phyloP scores from a whole-genome alignment of 495 filamentous ascomycete genomes.

The Aspergillus campestris region DNA sequence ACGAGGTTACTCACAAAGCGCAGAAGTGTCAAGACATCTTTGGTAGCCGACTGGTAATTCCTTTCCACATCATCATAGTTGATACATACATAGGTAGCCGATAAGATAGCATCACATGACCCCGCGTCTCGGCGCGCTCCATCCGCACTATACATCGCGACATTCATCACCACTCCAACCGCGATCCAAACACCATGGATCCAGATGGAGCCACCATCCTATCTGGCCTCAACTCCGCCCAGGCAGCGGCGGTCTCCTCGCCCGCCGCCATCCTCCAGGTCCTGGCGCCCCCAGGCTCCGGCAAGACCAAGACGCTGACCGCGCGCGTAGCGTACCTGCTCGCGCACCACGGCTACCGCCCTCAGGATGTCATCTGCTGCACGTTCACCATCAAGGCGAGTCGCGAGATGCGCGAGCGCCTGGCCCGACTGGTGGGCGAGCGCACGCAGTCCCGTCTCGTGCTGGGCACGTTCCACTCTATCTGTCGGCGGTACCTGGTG shows the following conservation, averaged over 20 bases:
- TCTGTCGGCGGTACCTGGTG: slow-evolving; percentile 77
- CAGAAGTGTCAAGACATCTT: no score
- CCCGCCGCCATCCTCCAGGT: slow-evolving; percentile 75
- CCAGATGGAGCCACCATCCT: slow-evolving; percentile 46
- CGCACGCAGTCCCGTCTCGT: slow-evolving; percentile 70
- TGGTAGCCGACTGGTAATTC: no score
- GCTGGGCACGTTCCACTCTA: slow-evolving; percentile 93
- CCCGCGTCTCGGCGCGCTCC: no score
- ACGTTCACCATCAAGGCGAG: slow-evolving; percentile 98
- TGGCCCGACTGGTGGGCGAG: slow-evolving; percentile 69
- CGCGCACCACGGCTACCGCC: slow-evolving; percentile 62
- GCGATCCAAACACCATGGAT: slow-evolving; percentile 3
- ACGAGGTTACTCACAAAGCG: no score
- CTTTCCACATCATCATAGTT: no score
- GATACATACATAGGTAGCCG: no score
- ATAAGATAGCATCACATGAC: no score
- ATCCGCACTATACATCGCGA: no score
- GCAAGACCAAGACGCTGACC: slow-evolving; percentile 95
- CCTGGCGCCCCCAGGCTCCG: slow-evolving; percentile 77
- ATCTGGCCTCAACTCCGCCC: slow-evolving; percentile 72
- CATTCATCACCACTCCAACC: neutral
- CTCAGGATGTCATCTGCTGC: slow-evolving; percentile 91
- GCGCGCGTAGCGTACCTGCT: slow-evolving; percentile 93
- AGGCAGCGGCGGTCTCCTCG: slow-evolving; percentile 77
- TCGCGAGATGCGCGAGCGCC: slow-evolving; percentile 87